Conservation (phyloP, 1,284 basidiomycete species). For the Cutaneotrichosporon arboriforme region DNA sequence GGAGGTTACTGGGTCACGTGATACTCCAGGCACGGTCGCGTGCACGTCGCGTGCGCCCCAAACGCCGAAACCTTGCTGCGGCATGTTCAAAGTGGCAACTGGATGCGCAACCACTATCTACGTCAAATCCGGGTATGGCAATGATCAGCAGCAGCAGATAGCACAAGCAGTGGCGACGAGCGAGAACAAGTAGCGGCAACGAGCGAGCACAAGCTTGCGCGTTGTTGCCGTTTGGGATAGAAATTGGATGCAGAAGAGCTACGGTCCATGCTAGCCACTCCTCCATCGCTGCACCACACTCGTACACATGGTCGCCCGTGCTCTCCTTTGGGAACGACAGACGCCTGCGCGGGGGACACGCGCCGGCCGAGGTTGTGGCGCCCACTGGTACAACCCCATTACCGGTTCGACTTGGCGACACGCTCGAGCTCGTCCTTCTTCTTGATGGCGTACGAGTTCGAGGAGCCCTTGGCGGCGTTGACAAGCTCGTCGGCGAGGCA, state of each 20-base stretch:
- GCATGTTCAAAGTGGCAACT: too few relatives aligned
- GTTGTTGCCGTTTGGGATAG: too few relatives aligned
- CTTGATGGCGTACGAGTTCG: conserved; percentile 98
- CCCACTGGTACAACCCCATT: conserved; percentile 43
- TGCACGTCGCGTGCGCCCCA: too few relatives aligned
- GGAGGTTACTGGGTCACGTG: too few relatives aligned
- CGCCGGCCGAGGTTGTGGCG: background rate
- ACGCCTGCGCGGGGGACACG: background rate
- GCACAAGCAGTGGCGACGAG: too few relatives aligned
- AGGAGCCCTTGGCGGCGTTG: conserved; percentile 99
- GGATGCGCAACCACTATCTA: too few relatives aligned
- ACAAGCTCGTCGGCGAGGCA: conserved; percentile 99
- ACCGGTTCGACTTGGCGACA: conserved; percentile 99
- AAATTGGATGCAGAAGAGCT: conserved; percentile 26
- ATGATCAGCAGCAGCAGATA: too few relatives aligned
- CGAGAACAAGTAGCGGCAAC: too few relatives aligned
- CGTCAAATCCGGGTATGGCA: too few relatives aligned
- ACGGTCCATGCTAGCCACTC: conserved; percentile 17
- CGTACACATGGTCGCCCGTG: conserved; percentile 19
- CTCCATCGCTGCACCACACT: conserved; percentile 20
- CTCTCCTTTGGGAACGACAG: background rate
- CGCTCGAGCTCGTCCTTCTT: conserved; percentile 79
- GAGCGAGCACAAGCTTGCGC: too few relatives aligned
- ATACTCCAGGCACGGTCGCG: too few relatives aligned
- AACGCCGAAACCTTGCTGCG: too few relatives aligned